These are phyloP conservation scores for Extremus antarcticus DNA, from an alignment of 495 filamentous ascomycete species.

Conservation along the genomic window DNA sequence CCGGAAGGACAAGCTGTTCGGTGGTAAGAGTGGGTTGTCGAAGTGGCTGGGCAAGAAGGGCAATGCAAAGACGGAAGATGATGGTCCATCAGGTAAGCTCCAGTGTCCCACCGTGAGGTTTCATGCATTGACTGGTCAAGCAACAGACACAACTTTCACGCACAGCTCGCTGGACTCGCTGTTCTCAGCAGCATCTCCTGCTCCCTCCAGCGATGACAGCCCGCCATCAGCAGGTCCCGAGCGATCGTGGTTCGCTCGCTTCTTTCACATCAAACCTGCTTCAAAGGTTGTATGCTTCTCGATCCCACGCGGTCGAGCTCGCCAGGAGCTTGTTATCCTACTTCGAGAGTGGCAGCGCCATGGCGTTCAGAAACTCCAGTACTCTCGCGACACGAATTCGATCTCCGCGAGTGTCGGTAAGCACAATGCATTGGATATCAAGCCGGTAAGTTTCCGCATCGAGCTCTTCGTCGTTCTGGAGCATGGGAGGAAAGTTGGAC, in stretches of 20 bases:
- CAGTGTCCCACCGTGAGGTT: neutral
- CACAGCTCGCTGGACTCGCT: slow-evolving; percentile 17
- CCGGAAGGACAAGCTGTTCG: slow-evolving; percentile 21
- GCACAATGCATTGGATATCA: slow-evolving; percentile 45
- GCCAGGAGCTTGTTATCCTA: slow-evolving; percentile 61
- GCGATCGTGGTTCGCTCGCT: slow-evolving; percentile 73
- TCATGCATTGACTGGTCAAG: neutral
- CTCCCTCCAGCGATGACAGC: slow-evolving; percentile 19
- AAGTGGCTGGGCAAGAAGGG: slow-evolving; percentile 22
- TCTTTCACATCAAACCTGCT: slow-evolving; percentile 82
- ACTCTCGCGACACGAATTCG: slow-evolving; percentile 61
- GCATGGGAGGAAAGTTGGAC: slow-evolving; percentile 44
- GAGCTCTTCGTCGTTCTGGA: slow-evolving; percentile 81
- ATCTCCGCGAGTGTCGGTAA: slow-evolving; percentile 65
- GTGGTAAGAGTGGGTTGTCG: slow-evolving; percentile 19
- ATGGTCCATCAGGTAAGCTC: slow-evolving; percentile 7
- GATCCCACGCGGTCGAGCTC: slow-evolving; percentile 52
- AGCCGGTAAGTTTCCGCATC: slow-evolving; percentile 65
- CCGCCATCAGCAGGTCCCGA: slow-evolving; percentile 42
- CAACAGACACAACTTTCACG: neutral
- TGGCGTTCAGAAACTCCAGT: slow-evolving; percentile 63
- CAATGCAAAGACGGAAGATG: slow-evolving; percentile 12
- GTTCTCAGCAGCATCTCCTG: slow-evolving; percentile 14
- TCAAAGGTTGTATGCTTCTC: slow-evolving; percentile 61
- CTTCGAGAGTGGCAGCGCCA: slow-evolving; percentile 69